Conservation (phyloP, 2,329 filamentous ascomycete species). For the Blastomyces silverae region DNA sequence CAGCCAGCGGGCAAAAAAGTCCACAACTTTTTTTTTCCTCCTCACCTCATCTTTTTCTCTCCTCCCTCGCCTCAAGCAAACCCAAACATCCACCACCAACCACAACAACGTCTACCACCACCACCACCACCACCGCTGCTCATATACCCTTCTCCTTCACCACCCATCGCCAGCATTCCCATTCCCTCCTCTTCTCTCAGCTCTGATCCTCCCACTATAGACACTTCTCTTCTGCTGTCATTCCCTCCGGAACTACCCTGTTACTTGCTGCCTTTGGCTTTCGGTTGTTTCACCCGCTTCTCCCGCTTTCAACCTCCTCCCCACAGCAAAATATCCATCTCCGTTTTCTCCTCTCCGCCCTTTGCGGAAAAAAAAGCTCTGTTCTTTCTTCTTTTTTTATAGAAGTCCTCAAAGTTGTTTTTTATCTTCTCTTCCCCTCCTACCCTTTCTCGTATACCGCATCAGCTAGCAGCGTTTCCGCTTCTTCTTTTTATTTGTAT, state of each 20-base stretch:
- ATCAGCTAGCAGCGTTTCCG: not conserved
- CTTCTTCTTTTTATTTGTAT: not conserved
- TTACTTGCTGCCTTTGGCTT: not conserved
- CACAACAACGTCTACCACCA: too few species aligned
- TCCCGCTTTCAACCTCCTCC: not conserved
- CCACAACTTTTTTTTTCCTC: not conserved
- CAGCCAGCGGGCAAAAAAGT: not conserved
- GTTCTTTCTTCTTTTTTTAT: not conserved
- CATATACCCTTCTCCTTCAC: too few species aligned
- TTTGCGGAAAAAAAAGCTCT: not conserved
- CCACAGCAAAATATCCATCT: not conserved
- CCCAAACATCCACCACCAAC: not conserved
- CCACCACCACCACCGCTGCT: not conserved
- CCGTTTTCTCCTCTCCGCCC: not conserved
- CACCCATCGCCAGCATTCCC: not conserved
- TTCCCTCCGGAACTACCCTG: too few species aligned
- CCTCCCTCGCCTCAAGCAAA: too few species aligned
- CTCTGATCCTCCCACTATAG: not conserved
- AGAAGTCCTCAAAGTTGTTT: not conserved
- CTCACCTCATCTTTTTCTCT: not conserved
- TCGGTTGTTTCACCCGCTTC: not conserved
- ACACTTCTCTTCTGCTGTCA: too few species aligned
- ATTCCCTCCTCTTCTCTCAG: not conserved
- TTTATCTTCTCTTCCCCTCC: not conserved
- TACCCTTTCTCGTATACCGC: not conserved